These are phyloP conservation scores for Cladosporium oxysporum DNA, from an alignment of 2,329 filamentous ascomycete genomes.

Conservation along the genomic window DNA sequence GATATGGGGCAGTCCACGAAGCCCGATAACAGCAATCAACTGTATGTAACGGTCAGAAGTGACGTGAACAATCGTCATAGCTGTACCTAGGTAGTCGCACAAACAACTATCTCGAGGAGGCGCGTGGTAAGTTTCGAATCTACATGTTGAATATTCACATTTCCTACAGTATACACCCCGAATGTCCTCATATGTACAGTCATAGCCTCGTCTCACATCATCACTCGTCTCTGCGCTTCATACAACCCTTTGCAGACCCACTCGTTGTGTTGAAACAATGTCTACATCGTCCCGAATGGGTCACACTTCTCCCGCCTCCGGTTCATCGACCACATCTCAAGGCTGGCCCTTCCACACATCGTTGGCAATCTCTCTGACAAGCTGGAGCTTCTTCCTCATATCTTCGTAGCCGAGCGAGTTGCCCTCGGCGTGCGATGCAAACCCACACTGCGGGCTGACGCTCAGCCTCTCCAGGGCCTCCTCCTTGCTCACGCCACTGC, in stretches of 20 bases:
- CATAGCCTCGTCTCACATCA: not conserved
- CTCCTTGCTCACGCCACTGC: slow-evolving; percentile 59
- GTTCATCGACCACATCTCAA: slow-evolving; percentile 33
- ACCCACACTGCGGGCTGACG: slow-evolving; percentile 62
- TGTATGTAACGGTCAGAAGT: not conserved
- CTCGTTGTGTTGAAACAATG: slow-evolving; percentile 12
- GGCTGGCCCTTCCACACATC: slow-evolving; percentile 66
- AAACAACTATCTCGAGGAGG: not conserved
- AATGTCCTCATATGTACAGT: slow-evolving; percentile 4
- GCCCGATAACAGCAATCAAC: not conserved
- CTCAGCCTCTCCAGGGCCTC: slow-evolving; percentile 69
- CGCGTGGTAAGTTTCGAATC: not conserved
- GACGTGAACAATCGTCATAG: not conserved
- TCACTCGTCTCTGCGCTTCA: not conserved
- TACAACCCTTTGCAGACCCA: not conserved
- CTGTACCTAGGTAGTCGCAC: not conserved
- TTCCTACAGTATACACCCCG: slow-evolving; percentile 5
- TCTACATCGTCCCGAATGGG: not conserved
- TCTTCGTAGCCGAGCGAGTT: slow-evolving; percentile 69
- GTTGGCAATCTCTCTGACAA: slow-evolving; percentile 72
- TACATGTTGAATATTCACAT: slow-evolving; percentile 17
- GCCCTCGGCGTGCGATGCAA: slow-evolving; percentile 70
- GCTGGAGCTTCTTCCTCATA: slow-evolving; percentile 70
- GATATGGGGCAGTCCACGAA: not conserved
- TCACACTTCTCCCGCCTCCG: not conserved